Conservation (phyloP, 805 yeast species). For the Lipomyces orientalis region DNA sequence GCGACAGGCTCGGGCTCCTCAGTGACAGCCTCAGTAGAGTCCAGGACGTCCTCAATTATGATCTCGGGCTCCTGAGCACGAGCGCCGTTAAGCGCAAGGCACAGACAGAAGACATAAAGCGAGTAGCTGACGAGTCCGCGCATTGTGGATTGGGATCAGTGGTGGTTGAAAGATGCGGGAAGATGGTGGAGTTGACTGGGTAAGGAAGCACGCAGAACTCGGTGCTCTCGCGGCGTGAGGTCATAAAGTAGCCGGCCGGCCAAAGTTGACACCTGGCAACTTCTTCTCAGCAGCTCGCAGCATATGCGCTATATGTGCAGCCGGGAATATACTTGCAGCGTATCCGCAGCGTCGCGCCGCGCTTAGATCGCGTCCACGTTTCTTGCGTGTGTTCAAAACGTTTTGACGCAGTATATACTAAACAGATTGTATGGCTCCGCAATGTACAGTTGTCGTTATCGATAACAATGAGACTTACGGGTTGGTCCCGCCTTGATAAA, state of each 20-base stretch:
- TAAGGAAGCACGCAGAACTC: slow-evolving; percentile 3
- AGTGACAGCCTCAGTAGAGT: slow-evolving; percentile 2
- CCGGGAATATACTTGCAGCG: background rate
- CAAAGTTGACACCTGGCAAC: slow-evolving; percentile 3
- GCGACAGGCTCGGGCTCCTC: slow-evolving; percentile 7
- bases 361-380: background rate
- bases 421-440: too few relatives aligned
- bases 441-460: too few relatives aligned
- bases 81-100: slow-evolving; percentile 19
- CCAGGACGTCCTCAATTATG: slow-evolving; percentile 25
- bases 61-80: slow-evolving; percentile 25
- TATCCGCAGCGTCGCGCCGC: background rate
- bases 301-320: background rate
- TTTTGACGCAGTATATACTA: too few relatives aligned
- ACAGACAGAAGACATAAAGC: slow-evolving; percentile 24
- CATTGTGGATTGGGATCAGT: slow-evolving; percentile 14
- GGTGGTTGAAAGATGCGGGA: slow-evolving; percentile 1
- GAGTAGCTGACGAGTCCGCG: slow-evolving; percentile 26
- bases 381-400: too few relatives aligned
- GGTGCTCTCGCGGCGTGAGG: background rate
- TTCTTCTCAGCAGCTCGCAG: background rate
- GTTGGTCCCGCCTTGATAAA: too few relatives aligned
- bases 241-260: background rate
- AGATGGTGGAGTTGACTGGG: background rate
- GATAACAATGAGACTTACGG: too few relatives aligned